Conservation (phyloP, 768 basidiomycete species). For the Amanita fuliginea region DNA sequence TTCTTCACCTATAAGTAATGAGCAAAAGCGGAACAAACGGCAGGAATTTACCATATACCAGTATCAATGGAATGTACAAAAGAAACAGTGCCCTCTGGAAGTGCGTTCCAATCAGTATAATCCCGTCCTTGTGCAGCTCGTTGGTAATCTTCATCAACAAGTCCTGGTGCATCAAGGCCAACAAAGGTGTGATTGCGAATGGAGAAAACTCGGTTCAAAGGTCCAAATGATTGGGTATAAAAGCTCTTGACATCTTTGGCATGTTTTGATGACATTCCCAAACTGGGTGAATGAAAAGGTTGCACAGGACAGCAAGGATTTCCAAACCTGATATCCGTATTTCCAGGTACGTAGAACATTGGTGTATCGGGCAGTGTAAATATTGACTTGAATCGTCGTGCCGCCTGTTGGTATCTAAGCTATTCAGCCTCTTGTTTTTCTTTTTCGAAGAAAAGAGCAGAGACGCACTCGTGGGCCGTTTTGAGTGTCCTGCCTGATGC, state of each 20-base stretch:
- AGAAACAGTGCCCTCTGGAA: slow-evolving; percentile 42
- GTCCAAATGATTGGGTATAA: slow-evolving; percentile 56
- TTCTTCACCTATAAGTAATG: slow-evolving; percentile 18
- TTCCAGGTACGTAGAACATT: slow-evolving; percentile 64
- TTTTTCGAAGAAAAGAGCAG: neutral
- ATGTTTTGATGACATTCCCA: slow-evolving; percentile 41
- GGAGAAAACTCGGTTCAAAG: slow-evolving; percentile 48
- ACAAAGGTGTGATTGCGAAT: slow-evolving; percentile 65
- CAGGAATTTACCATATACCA: slow-evolving; percentile 20
- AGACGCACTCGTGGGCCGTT: slow-evolving; percentile 29
- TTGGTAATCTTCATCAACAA: slow-evolving; percentile 75
- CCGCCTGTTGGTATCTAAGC: slow-evolving; percentile 51
- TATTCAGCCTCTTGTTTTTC: neutral
- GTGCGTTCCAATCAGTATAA: slow-evolving; percentile 47
- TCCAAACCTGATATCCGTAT: slow-evolving; percentile 64
- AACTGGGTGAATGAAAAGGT: slow-evolving; percentile 20
- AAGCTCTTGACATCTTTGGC: slow-evolving; percentile 44
- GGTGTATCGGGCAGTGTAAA: slow-evolving; percentile 35
- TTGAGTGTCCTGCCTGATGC: slow-evolving; percentile 47
- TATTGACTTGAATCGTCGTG: slow-evolving; percentile 47
- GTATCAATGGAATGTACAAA: slow-evolving; percentile 39
- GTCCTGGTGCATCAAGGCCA: slow-evolving; percentile 65
- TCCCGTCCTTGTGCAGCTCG: slow-evolving; percentile 36
- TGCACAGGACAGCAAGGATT: neutral
- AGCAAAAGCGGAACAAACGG: neutral